These are phyloP conservation scores for Neopestalotiopsis sp. DNA, from an alignment of 2,329 filamentous ascomycete species.

Conservation along the genomic window DNA sequence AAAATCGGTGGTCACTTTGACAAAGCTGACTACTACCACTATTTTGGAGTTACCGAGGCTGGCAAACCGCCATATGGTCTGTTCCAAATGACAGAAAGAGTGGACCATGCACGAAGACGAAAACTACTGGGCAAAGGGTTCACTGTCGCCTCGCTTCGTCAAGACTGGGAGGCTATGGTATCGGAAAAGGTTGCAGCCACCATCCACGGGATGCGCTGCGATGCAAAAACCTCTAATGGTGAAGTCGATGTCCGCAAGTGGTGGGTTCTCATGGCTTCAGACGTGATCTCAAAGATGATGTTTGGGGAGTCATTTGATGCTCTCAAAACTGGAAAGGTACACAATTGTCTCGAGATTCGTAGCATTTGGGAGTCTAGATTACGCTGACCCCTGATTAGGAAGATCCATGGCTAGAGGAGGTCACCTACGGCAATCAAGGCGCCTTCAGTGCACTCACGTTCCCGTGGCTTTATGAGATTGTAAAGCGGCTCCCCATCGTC, in stretches of 20 bases:
- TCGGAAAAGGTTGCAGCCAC: not conserved
- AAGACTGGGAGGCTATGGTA: not conserved
- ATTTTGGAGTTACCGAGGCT: not conserved
- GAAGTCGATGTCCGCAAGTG: not conserved
- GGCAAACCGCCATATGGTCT: not conserved
- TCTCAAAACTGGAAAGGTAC: not conserved
- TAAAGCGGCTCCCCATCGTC: not conserved
- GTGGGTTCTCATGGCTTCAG: not conserved
- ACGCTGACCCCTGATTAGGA: not conserved
- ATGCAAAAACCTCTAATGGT: not conserved
- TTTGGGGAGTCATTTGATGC: not conserved
- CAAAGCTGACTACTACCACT: not conserved
- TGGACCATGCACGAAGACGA: not conserved
- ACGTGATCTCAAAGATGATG: not conserved
- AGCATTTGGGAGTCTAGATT: not conserved
- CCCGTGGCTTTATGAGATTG: not conserved
- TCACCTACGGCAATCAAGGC: not conserved
- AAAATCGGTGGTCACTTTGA: not conserved
- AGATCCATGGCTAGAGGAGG: not conserved
- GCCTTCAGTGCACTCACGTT: not conserved
- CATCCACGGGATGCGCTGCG: not conserved
- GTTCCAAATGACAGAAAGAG: not conserved
- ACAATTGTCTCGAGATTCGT: not conserved
- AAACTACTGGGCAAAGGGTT: not conserved
- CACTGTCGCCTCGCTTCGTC: not conserved